A percentile compares a stretch with the other conserved stretches of the same genome.
These are phyloP conservation scores for Melanopsichium pennsylvanicum DNA, from an alignment of 1,284 basidiomycete species.

Conservation along the genomic window DNA sequence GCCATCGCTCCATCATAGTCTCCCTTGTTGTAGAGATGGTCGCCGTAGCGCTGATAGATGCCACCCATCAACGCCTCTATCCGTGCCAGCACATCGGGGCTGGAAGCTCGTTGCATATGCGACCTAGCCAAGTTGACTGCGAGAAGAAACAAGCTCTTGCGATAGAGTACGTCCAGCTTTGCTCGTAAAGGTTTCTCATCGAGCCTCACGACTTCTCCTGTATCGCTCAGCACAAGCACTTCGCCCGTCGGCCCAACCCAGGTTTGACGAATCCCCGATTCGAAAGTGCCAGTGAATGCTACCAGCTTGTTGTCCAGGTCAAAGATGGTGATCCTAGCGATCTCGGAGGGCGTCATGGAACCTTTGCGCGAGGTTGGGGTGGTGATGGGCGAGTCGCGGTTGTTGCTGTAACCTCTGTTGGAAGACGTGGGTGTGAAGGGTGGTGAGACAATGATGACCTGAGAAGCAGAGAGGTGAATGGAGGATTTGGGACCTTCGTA, in stretches of 20 bases:
- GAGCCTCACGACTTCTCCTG: conserved; percentile 40
- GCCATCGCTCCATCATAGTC: conserved; percentile 93
- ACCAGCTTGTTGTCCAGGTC: conserved; percentile 93
- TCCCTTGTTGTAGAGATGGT: conserved; percentile 86
- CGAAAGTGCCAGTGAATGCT: conserved; percentile 70
- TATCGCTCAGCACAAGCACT: conserved; percentile 52
- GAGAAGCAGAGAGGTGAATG: conserved; percentile 48
- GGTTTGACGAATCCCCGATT: conserved; percentile 45
- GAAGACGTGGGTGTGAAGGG: conserved; percentile 80
- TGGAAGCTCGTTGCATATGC: conserved; percentile 41
- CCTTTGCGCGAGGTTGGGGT: conserved; percentile 17
- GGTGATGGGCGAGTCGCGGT: conserved; percentile 29
- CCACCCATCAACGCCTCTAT: conserved; percentile 58
- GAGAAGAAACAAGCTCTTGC: conserved; percentile 57
- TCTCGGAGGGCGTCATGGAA: conserved; percentile 12
- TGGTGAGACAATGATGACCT: conserved; percentile 80
- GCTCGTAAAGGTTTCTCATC: conserved; percentile 56
- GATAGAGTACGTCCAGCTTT: conserved; percentile 59
- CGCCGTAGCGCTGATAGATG: conserved; percentile 76
- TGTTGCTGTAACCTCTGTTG: conserved; percentile 74
- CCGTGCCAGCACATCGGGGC: conserved; percentile 25
- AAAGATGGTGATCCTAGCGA: conserved; percentile 83
- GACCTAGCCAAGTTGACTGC: conserved; percentile 56
- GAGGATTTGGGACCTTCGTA: conserved; percentile 60
- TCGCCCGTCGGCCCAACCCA: conserved; percentile 38